These are phyloP conservation scores for Samsoniella hepiali DNA, from an alignment of 2,329 filamentous ascomycete genomes.

Conservation along the genomic window DNA sequence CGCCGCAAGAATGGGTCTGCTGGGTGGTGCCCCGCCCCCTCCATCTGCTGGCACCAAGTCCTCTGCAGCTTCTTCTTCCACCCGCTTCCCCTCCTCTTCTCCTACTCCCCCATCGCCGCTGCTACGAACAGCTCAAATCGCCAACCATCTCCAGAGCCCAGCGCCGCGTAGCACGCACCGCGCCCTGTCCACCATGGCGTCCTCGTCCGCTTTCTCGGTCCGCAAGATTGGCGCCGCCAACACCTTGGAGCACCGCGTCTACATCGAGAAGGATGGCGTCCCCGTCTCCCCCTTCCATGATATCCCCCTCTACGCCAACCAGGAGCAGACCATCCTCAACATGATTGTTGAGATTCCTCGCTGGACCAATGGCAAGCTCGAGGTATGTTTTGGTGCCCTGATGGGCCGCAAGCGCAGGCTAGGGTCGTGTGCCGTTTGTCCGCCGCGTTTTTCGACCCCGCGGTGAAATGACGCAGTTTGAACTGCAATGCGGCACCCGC, in stretches of 20 bases:
- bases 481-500: background rate
- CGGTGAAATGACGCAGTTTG: conserved; percentile 17
- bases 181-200: conserved; percentile 47
- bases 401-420: background rate
- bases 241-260: conserved; percentile 96
- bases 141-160: conserved; percentile 49
- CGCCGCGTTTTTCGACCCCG: background rate
- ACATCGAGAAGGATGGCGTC: conserved; percentile 94
- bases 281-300: conserved; percentile 97
- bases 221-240: conserved; percentile 87
- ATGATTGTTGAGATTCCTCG: conserved; percentile 99
- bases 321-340: conserved; percentile 93
- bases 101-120: conserved; percentile 43
- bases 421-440: conserved; percentile 13
- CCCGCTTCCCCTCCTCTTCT: conserved; percentile 24
- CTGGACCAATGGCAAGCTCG: conserved; percentile 99
- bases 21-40: conserved; percentile 37
- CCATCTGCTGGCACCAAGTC: conserved; percentile 26
- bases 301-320: conserved; percentile 95
- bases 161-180: conserved; percentile 24
- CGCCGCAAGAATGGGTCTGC: conserved; percentile 25
- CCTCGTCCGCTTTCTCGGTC: conserved; percentile 65
- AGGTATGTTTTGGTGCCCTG: conserved; percentile 60
- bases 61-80: conserved; percentile 23
- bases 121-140: conserved; percentile 51